Evolutionary conservation across 2,329 filamentous ascomycete genomes (phyloP).

Genomic region (Davidsoniella australis): DNA sequence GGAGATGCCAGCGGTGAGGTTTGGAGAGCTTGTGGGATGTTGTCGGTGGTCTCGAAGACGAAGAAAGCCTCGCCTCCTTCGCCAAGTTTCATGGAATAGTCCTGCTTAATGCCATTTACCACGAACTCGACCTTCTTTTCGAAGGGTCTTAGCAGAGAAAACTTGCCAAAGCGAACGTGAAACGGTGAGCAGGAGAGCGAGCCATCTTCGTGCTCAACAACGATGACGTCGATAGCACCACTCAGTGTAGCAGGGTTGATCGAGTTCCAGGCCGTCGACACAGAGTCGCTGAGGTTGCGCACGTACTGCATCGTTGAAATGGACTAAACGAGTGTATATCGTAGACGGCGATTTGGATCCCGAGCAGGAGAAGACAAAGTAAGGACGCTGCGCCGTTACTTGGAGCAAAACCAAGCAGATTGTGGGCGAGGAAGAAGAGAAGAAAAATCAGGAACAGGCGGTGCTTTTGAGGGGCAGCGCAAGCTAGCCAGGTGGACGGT

Average conservation of each 20-base stretch:
- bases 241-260: slow-evolving; percentile 96
- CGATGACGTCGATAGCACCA: slow-evolving; percentile 96
- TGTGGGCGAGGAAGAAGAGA: not conserved
- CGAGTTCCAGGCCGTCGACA: slow-evolving; percentile 98
- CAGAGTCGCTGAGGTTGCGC: slow-evolving; percentile 80
- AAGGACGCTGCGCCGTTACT: not conserved
- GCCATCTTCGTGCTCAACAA: slow-evolving; percentile 92
- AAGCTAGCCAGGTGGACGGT: not conserved
- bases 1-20: slow-evolving; percentile 89
- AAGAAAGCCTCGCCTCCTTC: slow-evolving; percentile 98
- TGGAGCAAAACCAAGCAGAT: not conserved
- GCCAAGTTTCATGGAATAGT: slow-evolving; percentile 95
- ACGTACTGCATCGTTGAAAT: slow-evolving; percentile 81
- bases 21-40: slow-evolving; percentile 82
- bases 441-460: not conserved
- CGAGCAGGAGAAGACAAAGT: no score
- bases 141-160: slow-evolving; percentile 80
- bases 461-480: not conserved
- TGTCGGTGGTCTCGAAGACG: slow-evolving; percentile 86
- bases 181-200: slow-evolving; percentile 83
- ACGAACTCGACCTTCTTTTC: slow-evolving; percentile 98
- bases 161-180: slow-evolving; percentile 97
- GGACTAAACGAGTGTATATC: no score
- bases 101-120: slow-evolving; percentile 81
- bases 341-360: not conserved